Base-by-base conservation (phyloP, 352 stramenopile genomes). In the Phytophthora sp. region DNA sequence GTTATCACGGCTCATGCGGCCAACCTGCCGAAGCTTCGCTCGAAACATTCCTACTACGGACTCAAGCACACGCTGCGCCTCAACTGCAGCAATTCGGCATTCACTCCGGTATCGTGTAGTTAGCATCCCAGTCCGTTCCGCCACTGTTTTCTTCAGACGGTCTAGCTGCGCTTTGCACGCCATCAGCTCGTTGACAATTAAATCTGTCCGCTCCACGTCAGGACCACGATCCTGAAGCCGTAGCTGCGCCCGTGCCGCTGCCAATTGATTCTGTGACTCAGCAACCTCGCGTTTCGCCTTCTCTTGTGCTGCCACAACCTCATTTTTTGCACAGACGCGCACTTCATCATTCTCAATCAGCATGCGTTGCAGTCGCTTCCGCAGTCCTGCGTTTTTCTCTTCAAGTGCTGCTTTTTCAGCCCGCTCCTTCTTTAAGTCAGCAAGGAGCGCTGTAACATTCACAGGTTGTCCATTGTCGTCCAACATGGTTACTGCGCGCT, bases 331-430 rank as follows among this genome's bases (percentile, higher is more conserved):
- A 4, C 77, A 74, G 7, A 90, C 78, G n/a, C 80, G 76, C 35
- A 88, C 77, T 69, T 91, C 76, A 30, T 90, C 84, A 29, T 77
- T 86, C 61, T 93, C 74, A 57, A 93, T 94, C 6, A 94, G 62
- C 82, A 93, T 91, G 8, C 84, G 72, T 64, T 94, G 86, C 39
- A 93, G 58, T 6, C 74, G 66, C 57, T 92, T 94, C 13, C 86
- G 77, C 27, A 94, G 54, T 15, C 58, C 66, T 9, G 73, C 62
- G 54, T 92, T 94, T 63, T 90, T 92, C 29, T 88, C 79, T 41
- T 89, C 81, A 1, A 94, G 60, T 13, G 50, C 66, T 35, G 53
- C 46, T 30, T 84, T 85, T 57, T 89, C 79, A 2, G 73, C 64
- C 1, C 69, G 69, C 51, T 88, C 80, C 33, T 81, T 84, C 67